Conservation (phyloP, 2,329 filamentous ascomycete species). For the Colletotrichum kahawae region DNA sequence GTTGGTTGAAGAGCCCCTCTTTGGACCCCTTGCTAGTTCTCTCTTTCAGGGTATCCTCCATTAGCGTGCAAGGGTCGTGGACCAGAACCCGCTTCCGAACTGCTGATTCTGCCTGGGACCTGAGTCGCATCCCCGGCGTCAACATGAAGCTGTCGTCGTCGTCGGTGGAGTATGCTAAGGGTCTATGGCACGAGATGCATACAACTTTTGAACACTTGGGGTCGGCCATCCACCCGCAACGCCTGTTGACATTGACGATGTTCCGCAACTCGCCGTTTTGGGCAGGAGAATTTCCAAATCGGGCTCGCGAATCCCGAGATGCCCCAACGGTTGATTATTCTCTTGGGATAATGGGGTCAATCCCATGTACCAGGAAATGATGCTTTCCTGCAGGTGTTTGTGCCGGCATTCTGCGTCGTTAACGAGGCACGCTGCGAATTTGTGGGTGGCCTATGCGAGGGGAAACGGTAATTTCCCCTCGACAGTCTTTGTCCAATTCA, state of each 20-base stretch:
- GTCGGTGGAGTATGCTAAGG: neutral
- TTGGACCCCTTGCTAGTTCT: neutral
- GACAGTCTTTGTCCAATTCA: too few relatives aligned
- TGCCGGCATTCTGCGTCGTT: neutral
- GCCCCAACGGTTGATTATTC: neutral
- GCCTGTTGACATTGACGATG: neutral
- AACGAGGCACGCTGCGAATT: too few relatives aligned
- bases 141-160: neutral
- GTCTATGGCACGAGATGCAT: neutral
- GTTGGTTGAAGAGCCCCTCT: neutral
- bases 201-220: accelerated
- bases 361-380: neutral
- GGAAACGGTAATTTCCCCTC: too few relatives aligned
- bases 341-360: neutral
- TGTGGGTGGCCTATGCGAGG: too few relatives aligned
- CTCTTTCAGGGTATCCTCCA: neutral
- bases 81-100: neutral
- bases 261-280: neutral
- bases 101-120: neutral
- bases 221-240: neutral
- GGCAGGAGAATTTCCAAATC: neutral
- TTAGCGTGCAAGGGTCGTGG: neutral
- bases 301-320: neutral
- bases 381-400: neutral
- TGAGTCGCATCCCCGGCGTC: neutral